These are phyloP conservation scores for Saccharum hybrid DNA, from an alignment of 202 grass and related monocot species.

Conservation along the genomic window DNA sequence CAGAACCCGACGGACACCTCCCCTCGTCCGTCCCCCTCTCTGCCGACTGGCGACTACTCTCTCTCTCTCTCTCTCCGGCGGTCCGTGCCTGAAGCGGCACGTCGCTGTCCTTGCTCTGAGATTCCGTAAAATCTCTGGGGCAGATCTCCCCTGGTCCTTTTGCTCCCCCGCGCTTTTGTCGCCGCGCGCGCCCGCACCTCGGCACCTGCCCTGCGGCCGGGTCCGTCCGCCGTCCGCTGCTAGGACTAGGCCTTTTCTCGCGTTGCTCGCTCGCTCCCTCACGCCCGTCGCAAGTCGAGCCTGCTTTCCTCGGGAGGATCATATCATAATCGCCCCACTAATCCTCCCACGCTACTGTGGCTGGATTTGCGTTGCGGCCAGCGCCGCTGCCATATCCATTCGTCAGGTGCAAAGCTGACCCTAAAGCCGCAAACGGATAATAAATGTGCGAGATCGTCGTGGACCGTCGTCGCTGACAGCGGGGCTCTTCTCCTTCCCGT, in stretches of 20 bases:
- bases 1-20: not conserved
- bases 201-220: not conserved
- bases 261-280: not conserved
- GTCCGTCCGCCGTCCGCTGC: not conserved
- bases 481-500: not conserved
- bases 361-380: constrained; percentile 6
- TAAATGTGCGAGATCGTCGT: not conserved
- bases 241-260: not conserved
- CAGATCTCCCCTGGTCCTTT: constrained; percentile 57
- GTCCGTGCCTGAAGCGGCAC: not conserved
- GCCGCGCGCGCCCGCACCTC: not conserved
- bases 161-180: constrained; percentile 57
- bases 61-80: too few relatives aligned
- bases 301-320: constrained; percentile 47
- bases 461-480: not conserved
- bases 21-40: not conserved
- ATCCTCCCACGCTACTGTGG: constrained; percentile 35
- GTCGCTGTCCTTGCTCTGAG: constrained; percentile 29
- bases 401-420: constrained; percentile 1
- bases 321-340: constrained; percentile 40
- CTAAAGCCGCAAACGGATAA: not conserved
- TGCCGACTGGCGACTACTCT: not conserved
- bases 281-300: not conserved
- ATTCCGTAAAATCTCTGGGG: constrained; percentile 62
- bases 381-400: not conserved